Conservation (phyloP, 352 stramenopile species). For the Globisporangium carolinianum region DNA sequence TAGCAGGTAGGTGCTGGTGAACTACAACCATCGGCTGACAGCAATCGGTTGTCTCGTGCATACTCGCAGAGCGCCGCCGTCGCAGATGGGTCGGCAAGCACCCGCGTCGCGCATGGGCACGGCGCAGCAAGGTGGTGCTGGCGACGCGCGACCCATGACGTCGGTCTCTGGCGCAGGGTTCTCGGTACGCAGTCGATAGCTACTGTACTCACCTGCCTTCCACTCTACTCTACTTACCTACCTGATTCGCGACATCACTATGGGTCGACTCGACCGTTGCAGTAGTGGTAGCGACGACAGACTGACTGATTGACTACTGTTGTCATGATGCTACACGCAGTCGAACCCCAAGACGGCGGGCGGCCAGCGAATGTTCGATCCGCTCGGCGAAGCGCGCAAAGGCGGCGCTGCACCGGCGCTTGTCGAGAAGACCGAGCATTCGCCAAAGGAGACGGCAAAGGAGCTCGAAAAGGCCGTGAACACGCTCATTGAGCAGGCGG, state of each 20-base stretch:
- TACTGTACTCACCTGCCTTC: neutral
- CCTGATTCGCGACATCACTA: no score
- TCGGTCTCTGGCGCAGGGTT: constrained; percentile 90
- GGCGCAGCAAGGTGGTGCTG: constrained; percentile 22
- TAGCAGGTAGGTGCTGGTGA: neutral
- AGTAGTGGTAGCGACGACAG: no score
- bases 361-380: constrained; percentile 84
- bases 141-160: constrained; percentile 89
- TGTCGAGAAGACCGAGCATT: constrained; percentile 89
- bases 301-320: neutral
- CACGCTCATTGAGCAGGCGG: constrained; percentile 88
- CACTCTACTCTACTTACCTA: no score
- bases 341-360: constrained; percentile 71
- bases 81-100: constrained; percentile 68
- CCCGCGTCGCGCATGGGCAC: constrained; percentile 62
- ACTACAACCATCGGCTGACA: neutral
- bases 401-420: constrained; percentile 69
- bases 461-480: constrained; percentile 91
- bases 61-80: constrained; percentile 41
- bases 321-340: constrained; percentile 14
- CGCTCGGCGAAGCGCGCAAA: constrained; percentile 83
- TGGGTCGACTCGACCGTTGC: no score
- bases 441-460: constrained; percentile 87
- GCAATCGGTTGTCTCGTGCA: neutral
- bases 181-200: constrained; percentile 35